These are phyloP conservation scores for Wickerhamomyces sp. DNA, from an alignment of 1,139 yeast genomes.

Conservation along the genomic window DNA sequence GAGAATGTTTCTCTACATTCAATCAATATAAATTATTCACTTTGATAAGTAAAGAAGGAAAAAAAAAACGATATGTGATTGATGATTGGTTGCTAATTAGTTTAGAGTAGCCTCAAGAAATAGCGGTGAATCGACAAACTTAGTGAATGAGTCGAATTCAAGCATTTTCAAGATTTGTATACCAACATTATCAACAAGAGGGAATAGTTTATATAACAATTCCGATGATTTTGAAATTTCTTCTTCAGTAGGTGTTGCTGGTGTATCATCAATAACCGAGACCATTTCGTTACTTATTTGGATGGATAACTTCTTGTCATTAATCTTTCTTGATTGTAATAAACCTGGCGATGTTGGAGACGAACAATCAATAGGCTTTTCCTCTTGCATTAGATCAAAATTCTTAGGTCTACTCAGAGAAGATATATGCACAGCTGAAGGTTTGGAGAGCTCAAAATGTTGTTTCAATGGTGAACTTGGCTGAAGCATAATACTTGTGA, in stretches of 20 bases:
- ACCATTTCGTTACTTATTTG: constrained; percentile 8
- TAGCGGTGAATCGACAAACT: constrained; percentile 47
- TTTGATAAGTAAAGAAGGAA: no score
- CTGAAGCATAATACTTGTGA: constrained; percentile 42
- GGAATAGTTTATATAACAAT: constrained; percentile 33
- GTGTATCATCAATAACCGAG: constrained; percentile 2
- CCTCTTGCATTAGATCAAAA: no score
- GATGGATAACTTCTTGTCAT: constrained; percentile 18
- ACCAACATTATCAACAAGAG: constrained; percentile 40
- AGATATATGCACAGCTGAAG: background rate
- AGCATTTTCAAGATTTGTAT: constrained; percentile 52
- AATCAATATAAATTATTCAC: no score
- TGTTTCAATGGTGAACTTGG: constrained; percentile 28
- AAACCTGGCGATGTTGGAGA: constrained; percentile 7
- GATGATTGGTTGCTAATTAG: background rate
- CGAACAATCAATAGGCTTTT: background rate
- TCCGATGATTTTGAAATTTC: constrained; percentile 29
- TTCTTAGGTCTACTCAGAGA: no score
- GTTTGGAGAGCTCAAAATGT: constrained; percentile 2
- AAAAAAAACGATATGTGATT: no score
- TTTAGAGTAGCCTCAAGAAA: constrained; percentile 25
- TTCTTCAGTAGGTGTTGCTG: constrained; percentile 22
- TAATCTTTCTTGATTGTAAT: constrained; percentile 3
- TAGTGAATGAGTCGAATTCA: constrained; percentile 72
- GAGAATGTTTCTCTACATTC: no score